Conservation (phyloP, 2,329 filamentous ascomycete genomes). For the Coniochaeta sp. region DNA sequence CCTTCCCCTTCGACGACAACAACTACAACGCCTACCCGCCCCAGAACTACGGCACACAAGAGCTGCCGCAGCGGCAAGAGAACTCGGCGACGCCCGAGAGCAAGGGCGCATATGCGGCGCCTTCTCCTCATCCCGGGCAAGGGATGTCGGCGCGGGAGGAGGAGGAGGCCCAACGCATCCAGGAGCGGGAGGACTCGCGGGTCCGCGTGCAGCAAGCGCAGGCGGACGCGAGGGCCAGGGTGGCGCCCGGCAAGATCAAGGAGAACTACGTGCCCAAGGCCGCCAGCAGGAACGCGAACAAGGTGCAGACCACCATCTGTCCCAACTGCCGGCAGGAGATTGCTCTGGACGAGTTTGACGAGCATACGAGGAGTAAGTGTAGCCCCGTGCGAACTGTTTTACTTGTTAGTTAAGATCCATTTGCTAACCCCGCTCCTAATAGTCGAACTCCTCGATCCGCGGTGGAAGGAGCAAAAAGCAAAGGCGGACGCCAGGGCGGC, state of each 20-base stretch:
- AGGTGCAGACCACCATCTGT: constrained; percentile 67
- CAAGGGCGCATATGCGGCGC: constrained; percentile 24
- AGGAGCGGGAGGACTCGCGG: constrained; percentile 53
- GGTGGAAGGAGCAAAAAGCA: constrained; percentile 92
- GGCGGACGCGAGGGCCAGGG: constrained; percentile 64
- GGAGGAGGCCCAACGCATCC: constrained; percentile 56
- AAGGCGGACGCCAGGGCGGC: constrained; percentile 80
- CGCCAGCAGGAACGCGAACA: constrained; percentile 62
- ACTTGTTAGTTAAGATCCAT: background rate
- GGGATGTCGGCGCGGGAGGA: constrained; percentile 39
- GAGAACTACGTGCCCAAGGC: constrained; percentile 88
- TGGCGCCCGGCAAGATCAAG: constrained; percentile 77
- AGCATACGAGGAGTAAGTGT: constrained; percentile 79
- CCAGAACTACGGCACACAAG: constrained; percentile 37
- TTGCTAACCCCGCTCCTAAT: constrained; percentile 27
- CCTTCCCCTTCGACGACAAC: constrained; percentile 74
- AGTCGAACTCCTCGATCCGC: constrained; percentile 88
- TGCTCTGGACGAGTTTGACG: constrained; percentile 77
- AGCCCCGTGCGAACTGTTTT: background rate
- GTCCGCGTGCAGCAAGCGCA: constrained; percentile 67
- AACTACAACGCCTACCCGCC: constrained; percentile 43
- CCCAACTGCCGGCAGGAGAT: constrained; percentile 92
- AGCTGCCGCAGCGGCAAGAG: constrained; percentile 32
- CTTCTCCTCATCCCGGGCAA: constrained; percentile 7
- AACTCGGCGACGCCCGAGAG: constrained; percentile 26